These are phyloP conservation scores for Lagenaria siceraria DNA, from an alignment of 306 rosid species.

Conservation along the genomic window DNA sequence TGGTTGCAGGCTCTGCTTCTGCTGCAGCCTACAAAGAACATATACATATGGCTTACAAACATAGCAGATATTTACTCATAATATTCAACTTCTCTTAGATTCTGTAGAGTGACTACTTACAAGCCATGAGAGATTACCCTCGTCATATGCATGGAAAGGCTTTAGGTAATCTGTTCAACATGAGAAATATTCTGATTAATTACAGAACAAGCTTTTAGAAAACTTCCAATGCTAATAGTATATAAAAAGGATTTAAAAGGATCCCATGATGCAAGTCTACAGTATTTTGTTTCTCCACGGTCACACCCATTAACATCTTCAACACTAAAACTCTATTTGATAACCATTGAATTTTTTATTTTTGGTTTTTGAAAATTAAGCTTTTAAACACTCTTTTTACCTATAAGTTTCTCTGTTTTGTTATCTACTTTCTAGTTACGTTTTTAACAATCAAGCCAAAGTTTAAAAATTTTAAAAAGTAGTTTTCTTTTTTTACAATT, in stretches of 20 bases:
- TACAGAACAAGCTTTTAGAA: background rate
- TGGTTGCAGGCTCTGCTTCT: slow-evolving; percentile 59
- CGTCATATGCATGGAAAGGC: slow-evolving; percentile 65
- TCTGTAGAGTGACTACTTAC: slow-evolving; percentile 11
- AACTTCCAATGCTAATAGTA: background rate
- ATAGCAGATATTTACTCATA: background rate
- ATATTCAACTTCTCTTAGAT: background rate
- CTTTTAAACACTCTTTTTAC: too few relatives aligned
- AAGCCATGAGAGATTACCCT: slow-evolving; percentile 65
- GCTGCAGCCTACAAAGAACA: slow-evolving; percentile 50
- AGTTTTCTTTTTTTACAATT: too few relatives aligned
- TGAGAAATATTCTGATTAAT: slow-evolving; percentile 9
- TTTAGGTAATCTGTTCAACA: slow-evolving; percentile 41
- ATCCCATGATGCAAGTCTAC: background rate
- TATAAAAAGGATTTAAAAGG: background rate
- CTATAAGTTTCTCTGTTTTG: too few relatives aligned
- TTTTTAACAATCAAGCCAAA: too few relatives aligned
- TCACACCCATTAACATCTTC: background rate
- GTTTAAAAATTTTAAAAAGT: too few relatives aligned
- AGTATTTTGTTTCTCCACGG: background rate
- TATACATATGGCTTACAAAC: background rate
- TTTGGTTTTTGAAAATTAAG: too few relatives aligned
- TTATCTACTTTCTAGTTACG: too few relatives aligned
- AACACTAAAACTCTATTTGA: background rate
- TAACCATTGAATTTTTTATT: too few relatives aligned